phyloP scores from a whole-genome alignment of 1,139 yeast species.

The Candida sanyaensis region DNA sequence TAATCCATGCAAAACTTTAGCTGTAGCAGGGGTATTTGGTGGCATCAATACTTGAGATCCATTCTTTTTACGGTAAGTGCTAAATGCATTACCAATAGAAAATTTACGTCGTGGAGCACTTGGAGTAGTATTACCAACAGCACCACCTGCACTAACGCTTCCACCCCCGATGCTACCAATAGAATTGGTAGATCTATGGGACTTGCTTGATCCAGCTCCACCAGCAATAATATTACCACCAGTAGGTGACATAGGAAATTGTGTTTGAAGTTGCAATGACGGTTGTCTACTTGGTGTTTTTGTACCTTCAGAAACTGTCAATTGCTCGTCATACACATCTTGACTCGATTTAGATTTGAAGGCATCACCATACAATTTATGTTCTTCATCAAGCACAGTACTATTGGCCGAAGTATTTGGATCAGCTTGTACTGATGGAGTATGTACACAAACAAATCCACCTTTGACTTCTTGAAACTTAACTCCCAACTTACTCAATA shows the following conservation, averaged over 20 bases:
- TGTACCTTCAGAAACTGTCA: slow-evolving; percentile 16
- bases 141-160: slow-evolving; percentile 23
- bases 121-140: slow-evolving; percentile 24
- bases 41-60: slow-evolving; percentile 49
- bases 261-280: slow-evolving; percentile 36
- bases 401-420: slow-evolving; percentile 9
- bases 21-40: slow-evolving; percentile 54
- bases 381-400: slow-evolving; percentile 28
- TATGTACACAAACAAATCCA: slow-evolving; percentile 85
- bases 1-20: slow-evolving; percentile 37
- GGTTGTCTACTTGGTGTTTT: slow-evolving; percentile 42
- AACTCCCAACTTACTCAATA: slow-evolving; percentile 75
- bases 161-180: slow-evolving; percentile 17
- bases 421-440: slow-evolving; percentile 46
- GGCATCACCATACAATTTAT: slow-evolving; percentile 45
- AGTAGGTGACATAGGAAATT: slow-evolving; percentile 18
- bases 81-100: slow-evolving; percentile 58
- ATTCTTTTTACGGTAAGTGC: slow-evolving; percentile 47
- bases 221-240: neutral
- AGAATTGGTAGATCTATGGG: slow-evolving; percentile 25
- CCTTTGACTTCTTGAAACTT: slow-evolving; percentile 90
- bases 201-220: slow-evolving; percentile 16
- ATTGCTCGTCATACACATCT: slow-evolving; percentile 23
- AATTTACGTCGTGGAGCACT: slow-evolving; percentile 57
- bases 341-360: slow-evolving; percentile 37